Evolutionary conservation across 805 yeast genomes (phyloP), one percentile per base, ranked within the genome.

Genomic region (Teunomyces funiuensis): DNA sequence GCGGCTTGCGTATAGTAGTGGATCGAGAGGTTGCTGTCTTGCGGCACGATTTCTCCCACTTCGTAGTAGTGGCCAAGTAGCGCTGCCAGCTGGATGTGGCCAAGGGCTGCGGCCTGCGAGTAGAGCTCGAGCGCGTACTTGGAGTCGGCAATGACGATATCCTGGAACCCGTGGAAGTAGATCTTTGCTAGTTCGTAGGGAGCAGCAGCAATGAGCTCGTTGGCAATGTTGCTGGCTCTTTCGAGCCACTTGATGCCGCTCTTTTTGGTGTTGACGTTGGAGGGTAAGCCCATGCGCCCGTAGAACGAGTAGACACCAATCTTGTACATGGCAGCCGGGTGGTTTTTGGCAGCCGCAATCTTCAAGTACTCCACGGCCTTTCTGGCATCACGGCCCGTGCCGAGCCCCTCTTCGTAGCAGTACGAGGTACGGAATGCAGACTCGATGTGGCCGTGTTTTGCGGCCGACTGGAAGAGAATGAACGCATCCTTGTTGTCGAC

Each of bases 291-390:
- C 91, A 91, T 83, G 45, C 84, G 74, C 4, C 87, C 81, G 55
- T 88, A 79, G 63, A 85, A 93, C 28, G 88, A 84, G 52, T 90
- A 88, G 31, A 88, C 73, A 3, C 98, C 99, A 49, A 89, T 71
- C 59, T 90, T 87, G 68, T 83, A 85, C 95, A 91, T 88, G 4
- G 98, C 97, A n/a, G 95, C 90, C 0, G 97, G 89, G 61, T 91
- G 99, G 55, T 87, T 88, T 58, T 85, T 84, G 23, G 89, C 76
- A 0, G 98, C 95, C 0, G 98, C 96, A 56, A 82, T 81, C 57
- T 85, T 84, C 44, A 88, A 67, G 58, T 83, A 88, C 51, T 88
- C 95, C 6, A 88, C 69, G 1, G 95, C 89, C 53, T 88, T 84
- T 42, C 95, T 76, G 0, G 95, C 83, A 61, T 93, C 97, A 52